Evolutionary conservation across 2,329 filamentous ascomycete genomes (phyloP), one percentile per base, ranked within the genome.

Genomic region (Cladorrhinum sp.): DNA sequence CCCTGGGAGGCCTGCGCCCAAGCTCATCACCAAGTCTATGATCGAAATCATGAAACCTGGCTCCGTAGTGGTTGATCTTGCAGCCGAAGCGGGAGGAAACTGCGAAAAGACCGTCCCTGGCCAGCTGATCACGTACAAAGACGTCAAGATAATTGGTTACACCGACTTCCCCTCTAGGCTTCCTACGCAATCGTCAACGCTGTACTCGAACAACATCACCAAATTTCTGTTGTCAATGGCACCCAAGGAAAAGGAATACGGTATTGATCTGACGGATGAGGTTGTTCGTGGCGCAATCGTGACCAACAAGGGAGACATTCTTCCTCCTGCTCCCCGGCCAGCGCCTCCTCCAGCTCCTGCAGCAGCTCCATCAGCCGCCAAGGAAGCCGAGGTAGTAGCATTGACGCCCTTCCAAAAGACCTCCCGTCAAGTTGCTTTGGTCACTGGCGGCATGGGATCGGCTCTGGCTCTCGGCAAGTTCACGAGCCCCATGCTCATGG

Each of bases 201-300:
- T 96, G 20, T 96, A 96, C 75, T 95, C 91, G 1, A 96, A 96
- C 81, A 96, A 96, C 71, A 93, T 96, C 68, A 92, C 88, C 66
- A 96, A 96, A 71, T 89, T 93, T 60, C 78, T 96, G 25, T 80
- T 96, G 9, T 95, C 92, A 0, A 91, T 96, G 81, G 76, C 86
- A 1, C 90, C 91, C 1, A 83, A 88, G 61, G 86, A 92, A 2
- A 92, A 91, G 64, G 83, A 88, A 38, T 96, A 92, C 64, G 90
- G 91, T 7, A 81, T 96, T 50, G 90, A 96, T 67, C 78, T 96
- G 3, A 82, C 84, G 0, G 92, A 96, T 66, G 92, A 96, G 73
- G 92, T 96, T 23, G 90, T 95, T 6, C 86, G 92, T 32, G 90
- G 91, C 20, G 85, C 91, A 0, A 93, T 96, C 57, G 91, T 96